Conservation (phyloP, 257 asterid species). For the Solanum tarijense region DNA sequence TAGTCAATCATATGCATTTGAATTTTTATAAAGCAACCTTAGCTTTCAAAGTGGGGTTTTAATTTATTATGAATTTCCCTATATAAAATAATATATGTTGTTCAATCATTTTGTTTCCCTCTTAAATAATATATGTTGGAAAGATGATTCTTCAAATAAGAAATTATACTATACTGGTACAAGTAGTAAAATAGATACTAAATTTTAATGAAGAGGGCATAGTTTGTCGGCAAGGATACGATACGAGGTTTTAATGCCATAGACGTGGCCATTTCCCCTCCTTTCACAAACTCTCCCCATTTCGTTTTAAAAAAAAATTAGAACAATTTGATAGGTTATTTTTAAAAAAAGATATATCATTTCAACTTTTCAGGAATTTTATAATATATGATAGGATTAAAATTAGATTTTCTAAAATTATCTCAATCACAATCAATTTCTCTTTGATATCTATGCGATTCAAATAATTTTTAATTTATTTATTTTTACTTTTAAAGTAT, state of each 20-base stretch:
- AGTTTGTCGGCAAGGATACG: constrained; percentile 50
- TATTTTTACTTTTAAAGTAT: no score
- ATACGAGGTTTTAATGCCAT: constrained; percentile 58
- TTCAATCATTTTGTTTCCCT: background rate
- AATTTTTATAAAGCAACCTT: background rate
- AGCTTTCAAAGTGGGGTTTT: background rate
- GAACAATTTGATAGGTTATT: no score
- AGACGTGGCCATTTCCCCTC: constrained; percentile 1
- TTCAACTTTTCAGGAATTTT: no score
- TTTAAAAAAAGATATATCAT: no score
- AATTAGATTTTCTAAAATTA: no score
- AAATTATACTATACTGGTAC: background rate
- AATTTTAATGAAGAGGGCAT: background rate
- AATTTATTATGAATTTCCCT: background rate
- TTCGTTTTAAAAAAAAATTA: no score
- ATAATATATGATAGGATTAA: no score
- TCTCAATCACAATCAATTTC: no score
- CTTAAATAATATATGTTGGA: background rate
- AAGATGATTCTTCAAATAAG: background rate
- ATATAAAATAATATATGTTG: background rate
- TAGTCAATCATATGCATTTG: background rate
- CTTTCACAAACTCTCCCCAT: background rate
- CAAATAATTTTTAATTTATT: no score
- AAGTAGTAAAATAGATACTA: background rate
- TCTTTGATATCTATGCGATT: no score